These are phyloP conservation scores for Salix brachista DNA, from an alignment of 345 rosid species.

Conservation along the genomic window DNA sequence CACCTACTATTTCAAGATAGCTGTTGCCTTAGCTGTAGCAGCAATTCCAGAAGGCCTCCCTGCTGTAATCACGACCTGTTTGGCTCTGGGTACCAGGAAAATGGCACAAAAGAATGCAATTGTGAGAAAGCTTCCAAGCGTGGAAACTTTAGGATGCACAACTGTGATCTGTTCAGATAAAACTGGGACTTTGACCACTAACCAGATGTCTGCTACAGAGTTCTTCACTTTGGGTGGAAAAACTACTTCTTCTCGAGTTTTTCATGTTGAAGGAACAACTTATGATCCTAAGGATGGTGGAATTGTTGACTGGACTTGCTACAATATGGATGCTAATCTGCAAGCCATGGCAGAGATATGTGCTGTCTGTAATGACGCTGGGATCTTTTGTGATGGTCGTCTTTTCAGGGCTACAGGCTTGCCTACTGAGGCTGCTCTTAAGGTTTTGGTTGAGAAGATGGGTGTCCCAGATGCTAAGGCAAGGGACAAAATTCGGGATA, in stretches of 20 bases:
- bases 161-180: conserved; percentile 94
- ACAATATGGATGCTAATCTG: conserved; percentile 82
- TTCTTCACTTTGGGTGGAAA: conserved; percentile 75
- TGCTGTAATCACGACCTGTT: conserved; percentile 84
- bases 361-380: conserved; percentile 88
- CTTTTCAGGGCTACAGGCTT: conserved; percentile 79
- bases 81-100: conserved; percentile 86
- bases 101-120: conserved; percentile 96
- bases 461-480: conserved; percentile 60
- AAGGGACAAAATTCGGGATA: conserved; percentile 44
- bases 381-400: conserved; percentile 64
- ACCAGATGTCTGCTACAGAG: conserved; percentile 86
- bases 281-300: conserved; percentile 91
- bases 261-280: conserved; percentile 85
- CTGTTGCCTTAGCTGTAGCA: conserved; percentile 91
- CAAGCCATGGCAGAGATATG: conserved; percentile 79
- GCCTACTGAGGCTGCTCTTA: conserved; percentile 96
- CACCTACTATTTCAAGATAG: conserved; percentile 90
- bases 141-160: conserved; percentile 96
- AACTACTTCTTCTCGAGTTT: conserved; percentile 47
- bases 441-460: conserved; percentile 91
- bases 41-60: conserved; percentile 98
- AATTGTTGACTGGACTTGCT: conserved; percentile 77
- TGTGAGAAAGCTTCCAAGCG: conserved; percentile 86
- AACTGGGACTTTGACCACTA: conserved; percentile 89